Evolutionary conservation across 2,329 filamentous ascomycete genomes (phyloP).

Genomic region (Clonostachys solani): DNA sequence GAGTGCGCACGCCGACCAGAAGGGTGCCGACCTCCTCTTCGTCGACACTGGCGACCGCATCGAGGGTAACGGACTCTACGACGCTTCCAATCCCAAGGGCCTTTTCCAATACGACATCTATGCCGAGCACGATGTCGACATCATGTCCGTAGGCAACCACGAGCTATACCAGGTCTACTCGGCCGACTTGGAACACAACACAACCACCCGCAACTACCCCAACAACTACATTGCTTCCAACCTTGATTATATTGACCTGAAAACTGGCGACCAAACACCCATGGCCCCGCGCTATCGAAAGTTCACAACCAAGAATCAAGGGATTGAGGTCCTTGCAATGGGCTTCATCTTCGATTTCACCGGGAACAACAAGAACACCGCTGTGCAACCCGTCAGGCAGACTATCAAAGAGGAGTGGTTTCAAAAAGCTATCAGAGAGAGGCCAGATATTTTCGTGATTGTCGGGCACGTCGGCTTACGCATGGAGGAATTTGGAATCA

Average conservation of each 20-base stretch:
- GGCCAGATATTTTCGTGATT: conserved; percentile 83
- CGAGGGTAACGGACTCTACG: conserved; percentile 93
- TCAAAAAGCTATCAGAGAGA: conserved; percentile 75
- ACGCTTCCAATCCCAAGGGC: conserved; percentile 83
- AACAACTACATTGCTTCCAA: conserved; percentile 86
- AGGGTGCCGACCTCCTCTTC: conserved; percentile 82
- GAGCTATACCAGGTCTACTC: conserved; percentile 84
- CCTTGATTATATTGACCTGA: conserved; percentile 76
- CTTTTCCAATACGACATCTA: conserved; percentile 86
- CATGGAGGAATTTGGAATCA: conserved; percentile 71
- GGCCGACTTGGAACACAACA: conserved; percentile 71
- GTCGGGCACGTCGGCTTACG: conserved; percentile 80
- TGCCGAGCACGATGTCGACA: conserved; percentile 75
- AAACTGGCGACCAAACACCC: conserved; percentile 66
- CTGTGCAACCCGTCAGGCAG: conserved; percentile 75
- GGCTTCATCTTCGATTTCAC: conserved; percentile 95
- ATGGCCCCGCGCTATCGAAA: conserved; percentile 81
- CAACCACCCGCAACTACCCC: conserved; percentile 79
- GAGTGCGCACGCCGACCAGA: conserved; percentile 70
- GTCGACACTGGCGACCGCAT: conserved; percentile 91
- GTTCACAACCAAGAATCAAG: conserved; percentile 88
- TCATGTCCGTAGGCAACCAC: conserved; percentile 88
- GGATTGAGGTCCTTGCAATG: conserved; percentile 79
- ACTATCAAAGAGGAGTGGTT: conserved; percentile 88
- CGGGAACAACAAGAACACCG: conserved; percentile 84